phyloP scores from a whole-genome alignment of 2,329 filamentous ascomycete genomes.

The Eurotiales sp. region DNA sequence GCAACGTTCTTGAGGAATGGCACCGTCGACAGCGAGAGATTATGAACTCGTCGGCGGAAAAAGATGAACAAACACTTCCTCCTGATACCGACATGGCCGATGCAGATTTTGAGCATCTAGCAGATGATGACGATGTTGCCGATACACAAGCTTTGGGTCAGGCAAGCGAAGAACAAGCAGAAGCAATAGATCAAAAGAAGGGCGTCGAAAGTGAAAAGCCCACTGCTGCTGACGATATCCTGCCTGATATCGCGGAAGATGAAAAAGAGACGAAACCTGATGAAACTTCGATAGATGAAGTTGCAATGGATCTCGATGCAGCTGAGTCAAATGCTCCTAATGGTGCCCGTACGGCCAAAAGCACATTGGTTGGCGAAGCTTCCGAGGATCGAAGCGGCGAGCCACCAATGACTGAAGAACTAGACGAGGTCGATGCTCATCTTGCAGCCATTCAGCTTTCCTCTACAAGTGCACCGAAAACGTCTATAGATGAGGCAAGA shows the following conservation, averaged over 20 bases:
- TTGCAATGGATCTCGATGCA: conserved; percentile 34
- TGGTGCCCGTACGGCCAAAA: conserved; percentile 52
- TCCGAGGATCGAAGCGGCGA: conserved; percentile 29
- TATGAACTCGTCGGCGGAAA: conserved; percentile 54
- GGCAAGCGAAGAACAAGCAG: conserved; percentile 80
- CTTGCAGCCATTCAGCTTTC: conserved; percentile 71
- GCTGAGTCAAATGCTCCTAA: conserved; percentile 37
- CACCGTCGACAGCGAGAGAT: conserved; percentile 87
- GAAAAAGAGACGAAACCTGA: conserved; percentile 32
- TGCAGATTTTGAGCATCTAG: conserved; percentile 89
- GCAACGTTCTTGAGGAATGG: conserved; percentile 89
- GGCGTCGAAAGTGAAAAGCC: conserved; percentile 68
- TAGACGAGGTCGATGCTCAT: conserved; percentile 49
- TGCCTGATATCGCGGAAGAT: conserved; percentile 51
- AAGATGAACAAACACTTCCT: conserved; percentile 52
- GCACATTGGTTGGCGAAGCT: conserved; percentile 35
- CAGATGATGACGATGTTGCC: conserved; percentile 74
- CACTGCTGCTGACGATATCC: conserved; percentile 52
- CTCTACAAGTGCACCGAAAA: conserved; percentile 43
- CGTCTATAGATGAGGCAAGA: conserved; percentile 58
- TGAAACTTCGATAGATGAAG: conserved; percentile 49
- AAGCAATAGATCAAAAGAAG: conserved; percentile 82
- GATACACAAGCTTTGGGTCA: conserved; percentile 90
- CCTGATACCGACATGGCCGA: conserved; percentile 68
- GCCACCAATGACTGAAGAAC: conserved; percentile 43